These are phyloP conservation scores for Heteromeles arbutifolia DNA, from an alignment of 306 rosid genomes.

Conservation along the genomic window DNA sequence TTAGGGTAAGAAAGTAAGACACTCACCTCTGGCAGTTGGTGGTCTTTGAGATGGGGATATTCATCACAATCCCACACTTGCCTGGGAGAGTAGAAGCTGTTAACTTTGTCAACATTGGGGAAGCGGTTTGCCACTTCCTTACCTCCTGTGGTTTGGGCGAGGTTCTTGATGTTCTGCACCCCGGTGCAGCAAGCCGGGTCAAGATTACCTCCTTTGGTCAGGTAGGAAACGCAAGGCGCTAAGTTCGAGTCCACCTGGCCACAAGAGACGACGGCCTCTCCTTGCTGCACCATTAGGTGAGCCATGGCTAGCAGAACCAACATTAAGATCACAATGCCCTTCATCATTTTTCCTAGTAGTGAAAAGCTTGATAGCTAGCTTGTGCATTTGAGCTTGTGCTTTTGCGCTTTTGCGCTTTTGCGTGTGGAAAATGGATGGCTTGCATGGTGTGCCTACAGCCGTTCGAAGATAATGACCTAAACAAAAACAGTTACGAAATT, in stretches of 20 bases:
- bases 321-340: background rate
- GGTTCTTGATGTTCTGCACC: background rate
- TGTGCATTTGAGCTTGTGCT: background rate
- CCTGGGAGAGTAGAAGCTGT: background rate
- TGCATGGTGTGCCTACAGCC: background rate
- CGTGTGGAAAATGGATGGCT: background rate
- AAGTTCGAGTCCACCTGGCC: background rate
- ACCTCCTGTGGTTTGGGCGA: background rate
- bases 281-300: background rate
- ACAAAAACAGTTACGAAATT: background rate
- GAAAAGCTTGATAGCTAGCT: background rate
- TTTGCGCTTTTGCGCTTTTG: background rate
- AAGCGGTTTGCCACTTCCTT: background rate
- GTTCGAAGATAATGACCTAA: background rate
- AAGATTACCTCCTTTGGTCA: background rate
- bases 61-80: background rate
- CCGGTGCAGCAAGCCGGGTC: background rate
- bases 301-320: background rate
- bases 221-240: background rate
- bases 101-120: background rate
- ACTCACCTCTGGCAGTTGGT: background rate
- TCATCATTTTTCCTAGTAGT: background rate
- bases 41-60: background rate
- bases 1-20: background rate
- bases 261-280: background rate